Evolutionary conservation across 495 filamentous ascomycete species (phyloP), one percentile per base, ranked within the genome.

Genomic region (Penicillium lagena): DNA sequence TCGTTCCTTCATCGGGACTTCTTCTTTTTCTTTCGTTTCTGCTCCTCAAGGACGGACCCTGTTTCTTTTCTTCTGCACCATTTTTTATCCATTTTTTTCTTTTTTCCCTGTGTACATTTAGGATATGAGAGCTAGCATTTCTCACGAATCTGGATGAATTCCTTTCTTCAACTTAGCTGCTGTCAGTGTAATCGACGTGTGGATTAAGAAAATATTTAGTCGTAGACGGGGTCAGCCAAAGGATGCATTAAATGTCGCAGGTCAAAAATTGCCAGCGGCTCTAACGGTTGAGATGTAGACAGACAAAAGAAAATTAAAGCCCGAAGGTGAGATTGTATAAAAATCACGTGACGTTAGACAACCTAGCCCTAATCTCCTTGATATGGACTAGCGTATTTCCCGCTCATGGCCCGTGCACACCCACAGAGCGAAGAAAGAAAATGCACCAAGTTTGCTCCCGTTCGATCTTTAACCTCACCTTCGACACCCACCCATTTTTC

Each of bases 381-480:
- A 13, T 33, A 71, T 63, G 67, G 68, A 56, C 65, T 65, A 69
- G 69, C 67, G 66, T 52, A 62, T 45, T 39, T 40, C 50, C 35
- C 45, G 43, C 63, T 55, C 56, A 59, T 58, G 48, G 63, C 50
- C 49, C 14, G 42, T 44, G 10, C 36, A 43, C 22, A 35, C 59
- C 59, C 57, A 66, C 52, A 67, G 66, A 71, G 67, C 70, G 65
- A 72, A 68, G 22, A 22, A 22, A 22, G 22, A 72, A 72, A 68
- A 68, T 70, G 66, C 63, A 68, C 66, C 43, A 40, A 45, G 60
- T 55, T 54, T 56, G 58, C 42, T 60, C 56, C 52, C 53, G 47
- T 44, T 65, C 52, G 61, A 60, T 64, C 68, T 67, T 60, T 64
- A 70, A 71, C 62, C 57, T 64, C 65, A 68, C 62, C 62, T 56